Evolutionary conservation across 192 early-diverging fungal species (phyloP).

Genomic region (Coemansia sp.): DNA sequence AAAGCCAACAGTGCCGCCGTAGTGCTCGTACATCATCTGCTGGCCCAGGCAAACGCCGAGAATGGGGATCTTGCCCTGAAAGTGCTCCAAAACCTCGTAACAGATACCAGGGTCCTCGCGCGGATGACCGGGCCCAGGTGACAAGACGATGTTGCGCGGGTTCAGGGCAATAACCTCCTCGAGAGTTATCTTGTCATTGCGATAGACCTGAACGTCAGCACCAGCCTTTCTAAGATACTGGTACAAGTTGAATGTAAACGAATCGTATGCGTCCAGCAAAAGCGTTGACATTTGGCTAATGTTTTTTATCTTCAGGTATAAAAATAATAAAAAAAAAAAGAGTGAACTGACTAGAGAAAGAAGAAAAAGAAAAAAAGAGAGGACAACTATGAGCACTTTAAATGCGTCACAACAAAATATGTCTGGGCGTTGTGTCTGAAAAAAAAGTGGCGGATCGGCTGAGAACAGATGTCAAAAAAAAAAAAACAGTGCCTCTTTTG

Average conservation of each 20-base stretch:
- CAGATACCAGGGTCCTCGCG: slow-evolving; percentile 89
- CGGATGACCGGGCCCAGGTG: slow-evolving; percentile 97
- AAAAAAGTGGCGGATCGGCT: slow-evolving; percentile 5
- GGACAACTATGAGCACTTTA: neutral
- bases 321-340: slow-evolving; percentile 4
- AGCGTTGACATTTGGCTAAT: slow-evolving; percentile 55
- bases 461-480: neutral
- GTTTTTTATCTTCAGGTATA: neutral
- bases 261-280: slow-evolving; percentile 98
- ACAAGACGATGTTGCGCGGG: slow-evolving; percentile 94
- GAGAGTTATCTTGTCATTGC: slow-evolving; percentile 93
- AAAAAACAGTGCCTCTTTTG: neutral
- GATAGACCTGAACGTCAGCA: slow-evolving; percentile 88
- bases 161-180: slow-evolving; percentile 80
- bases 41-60: slow-evolving; percentile 97
- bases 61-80: slow-evolving; percentile 94
- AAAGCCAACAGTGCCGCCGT: slow-evolving; percentile 88
- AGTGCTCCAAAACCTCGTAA: slow-evolving; percentile 80
- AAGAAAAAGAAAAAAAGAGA: neutral
- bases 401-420: slow-evolving; percentile 3
- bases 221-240: slow-evolving; percentile 91
- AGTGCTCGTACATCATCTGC: slow-evolving; percentile 97
- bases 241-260: slow-evolving; percentile 99
- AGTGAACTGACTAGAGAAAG: neutral
- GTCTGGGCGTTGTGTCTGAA: neutral